These are phyloP conservation scores for Leonotis leonurus DNA, from an alignment of 257 asterid species.

Conservation along the genomic window DNA sequence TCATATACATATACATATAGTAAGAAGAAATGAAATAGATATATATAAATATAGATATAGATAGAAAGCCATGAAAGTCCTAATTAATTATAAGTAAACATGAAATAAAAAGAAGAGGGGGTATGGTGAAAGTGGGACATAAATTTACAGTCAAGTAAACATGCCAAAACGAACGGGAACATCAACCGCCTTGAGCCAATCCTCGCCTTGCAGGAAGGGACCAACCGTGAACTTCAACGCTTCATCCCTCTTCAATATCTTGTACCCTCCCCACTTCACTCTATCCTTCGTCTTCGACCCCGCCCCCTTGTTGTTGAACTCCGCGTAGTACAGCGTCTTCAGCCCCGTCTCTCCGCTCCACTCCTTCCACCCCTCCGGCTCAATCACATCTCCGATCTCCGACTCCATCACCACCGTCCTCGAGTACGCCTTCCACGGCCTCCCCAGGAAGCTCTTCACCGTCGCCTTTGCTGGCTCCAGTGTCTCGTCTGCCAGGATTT, in stretches of 20 bases:
- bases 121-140: too few species aligned
- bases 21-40: too few species aligned
- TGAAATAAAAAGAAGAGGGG: too few species aligned
- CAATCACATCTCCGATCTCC: constrained; percentile 54
- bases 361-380: constrained; percentile 63
- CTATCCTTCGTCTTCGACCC: constrained; percentile 39
- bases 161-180: constrained; percentile 62
- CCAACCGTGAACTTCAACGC: constrained; percentile 50
- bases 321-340: constrained; percentile 50
- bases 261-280: constrained; percentile 65
- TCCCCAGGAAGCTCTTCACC: constrained; percentile 62
- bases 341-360: constrained; percentile 52
- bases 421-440: constrained; percentile 72
- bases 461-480: constrained; percentile 46
- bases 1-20: too few species aligned
- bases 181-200: constrained; percentile 28
- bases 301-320: constrained; percentile 56
- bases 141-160: constrained; percentile 17
- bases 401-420: constrained; percentile 70
- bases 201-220: constrained; percentile 65
- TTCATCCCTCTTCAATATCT: constrained; percentile 35
- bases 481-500: constrained; percentile 38
- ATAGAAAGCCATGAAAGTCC: too few species aligned
- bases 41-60: too few species aligned
- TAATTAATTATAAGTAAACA: too few species aligned